phyloP scores from a whole-genome alignment of 345 rosid genomes.

The Arabis hirsuta region DNA sequence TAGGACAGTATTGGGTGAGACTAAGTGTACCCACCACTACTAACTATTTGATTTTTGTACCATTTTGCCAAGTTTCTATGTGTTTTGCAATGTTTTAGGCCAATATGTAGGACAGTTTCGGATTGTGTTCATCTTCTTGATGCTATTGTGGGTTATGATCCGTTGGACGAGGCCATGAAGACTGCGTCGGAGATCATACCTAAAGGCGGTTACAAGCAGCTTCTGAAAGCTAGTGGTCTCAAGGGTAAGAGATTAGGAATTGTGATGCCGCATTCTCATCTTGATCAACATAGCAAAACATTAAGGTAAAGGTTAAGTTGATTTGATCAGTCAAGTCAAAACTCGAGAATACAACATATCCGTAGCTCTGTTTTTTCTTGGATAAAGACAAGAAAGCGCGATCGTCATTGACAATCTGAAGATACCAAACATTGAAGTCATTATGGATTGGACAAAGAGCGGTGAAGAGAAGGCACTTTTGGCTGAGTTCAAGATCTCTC shows the following conservation, averaged over 20 bases:
- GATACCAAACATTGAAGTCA: slow-evolving; percentile 47
- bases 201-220: slow-evolving; percentile 58
- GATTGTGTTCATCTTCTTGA: slow-evolving; percentile 67
- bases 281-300: slow-evolving; percentile 50
- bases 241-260: slow-evolving; percentile 64
- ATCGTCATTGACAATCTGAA: slow-evolving; percentile 51
- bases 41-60: neutral
- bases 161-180: slow-evolving; percentile 53
- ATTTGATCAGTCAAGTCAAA: neutral
- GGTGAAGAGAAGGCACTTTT: slow-evolving; percentile 48
- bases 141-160: slow-evolving; percentile 61
- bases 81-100: slow-evolving; percentile 47
- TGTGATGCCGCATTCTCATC: slow-evolving; percentile 50
- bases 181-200: slow-evolving; percentile 54
- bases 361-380: slow-evolving; percentile 1
- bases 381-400: slow-evolving; percentile 58
- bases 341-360: neutral
- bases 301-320: slow-evolving; percentile 45
- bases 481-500: slow-evolving; percentile 62
- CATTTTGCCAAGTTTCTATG: neutral
- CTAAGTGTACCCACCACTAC: slow-evolving; percentile 29
- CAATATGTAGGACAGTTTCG: slow-evolving; percentile 62
- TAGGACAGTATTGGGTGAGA: slow-evolving; percentile 71
- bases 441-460: slow-evolving; percentile 31
- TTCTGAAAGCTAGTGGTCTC: slow-evolving; percentile 55